Percentiles rank a stretch among this genome's conserved stretches.
Conservation (phyloP, 306 rosid species). For the Sicyos edulis region DNA sequence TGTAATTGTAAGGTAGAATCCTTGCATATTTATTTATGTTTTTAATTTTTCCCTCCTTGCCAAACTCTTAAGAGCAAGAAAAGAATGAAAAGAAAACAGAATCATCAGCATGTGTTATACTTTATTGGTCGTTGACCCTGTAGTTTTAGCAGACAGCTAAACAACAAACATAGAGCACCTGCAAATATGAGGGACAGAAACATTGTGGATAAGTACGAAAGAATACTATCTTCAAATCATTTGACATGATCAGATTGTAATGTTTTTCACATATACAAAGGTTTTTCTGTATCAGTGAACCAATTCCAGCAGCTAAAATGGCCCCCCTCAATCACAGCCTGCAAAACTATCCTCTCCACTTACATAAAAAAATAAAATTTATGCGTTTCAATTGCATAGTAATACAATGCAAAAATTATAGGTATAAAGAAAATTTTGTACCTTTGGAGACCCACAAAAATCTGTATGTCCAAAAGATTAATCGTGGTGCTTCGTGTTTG, state of each 20-base stretch:
- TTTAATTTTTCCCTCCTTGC: neutral
- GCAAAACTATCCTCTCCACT: slow-evolving; percentile 17
- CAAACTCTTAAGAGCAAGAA: neutral
- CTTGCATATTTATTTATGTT: too few relatives aligned
- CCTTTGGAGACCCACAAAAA: slow-evolving; percentile 19
- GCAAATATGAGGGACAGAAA: slow-evolving; percentile 13
- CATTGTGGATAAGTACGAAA: slow-evolving; percentile 4
- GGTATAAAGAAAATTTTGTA: slow-evolving; percentile 31
- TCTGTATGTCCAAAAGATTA: slow-evolving; percentile 13
- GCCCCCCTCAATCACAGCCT: slow-evolving; percentile 19
- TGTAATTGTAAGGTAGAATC: too few relatives aligned
- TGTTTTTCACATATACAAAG: slow-evolving; percentile 32
- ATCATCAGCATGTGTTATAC: slow-evolving; percentile 17
- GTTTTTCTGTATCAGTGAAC: slow-evolving; percentile 18
- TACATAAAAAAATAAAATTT: slow-evolving; percentile 21
- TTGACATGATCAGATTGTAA: slow-evolving; percentile 2
- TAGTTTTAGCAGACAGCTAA: slow-evolving; percentile 21
- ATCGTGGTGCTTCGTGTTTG: slow-evolving; percentile 30
- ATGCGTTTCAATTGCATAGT: slow-evolving; percentile 21
- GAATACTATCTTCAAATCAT: slow-evolving; percentile 16
- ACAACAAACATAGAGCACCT: slow-evolving; percentile 20
- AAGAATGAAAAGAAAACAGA: slow-evolving; percentile 18
- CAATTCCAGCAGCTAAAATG: slow-evolving; percentile 19
- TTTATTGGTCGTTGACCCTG: slow-evolving; percentile 19
- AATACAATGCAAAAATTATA: slow-evolving; percentile 35